Base-by-base conservation (phyloP, 768 basidiomycete species). In the Leccinum sublutescens region DNA sequence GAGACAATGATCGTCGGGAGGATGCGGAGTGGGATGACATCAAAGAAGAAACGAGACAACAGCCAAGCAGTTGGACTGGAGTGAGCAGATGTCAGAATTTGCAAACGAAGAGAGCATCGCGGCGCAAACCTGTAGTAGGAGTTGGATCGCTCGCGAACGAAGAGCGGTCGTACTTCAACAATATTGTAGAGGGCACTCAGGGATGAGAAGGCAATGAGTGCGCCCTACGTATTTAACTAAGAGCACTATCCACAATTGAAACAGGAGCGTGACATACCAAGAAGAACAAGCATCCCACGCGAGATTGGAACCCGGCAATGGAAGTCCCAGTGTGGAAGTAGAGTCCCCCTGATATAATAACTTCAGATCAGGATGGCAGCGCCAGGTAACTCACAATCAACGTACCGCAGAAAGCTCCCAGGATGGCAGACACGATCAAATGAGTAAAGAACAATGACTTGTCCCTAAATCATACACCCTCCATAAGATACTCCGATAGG, bases 201-300 rank as follows among this genome's bases (percentile, higher is more conserved):
- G 3, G 92, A 84, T 1, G 92, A 93, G 75, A 98, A 97, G 1
- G 95, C 92, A 52, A 97, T 85, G 27, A 98, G 81, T 14, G 94
- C 86, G 34, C 95, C 95, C 91, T 91, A 62, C 7, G 31, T 25
- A 17, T 36, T 51, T 36, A 54, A 43, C 55, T 66, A 15, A 66
- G 66, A 50, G 33, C 25, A 21, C 15, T 29, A 40, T 52, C 48
- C 51, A 25, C 31, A 17, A 19, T n/a, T 19, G 48, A 25, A 27
- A 12, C 12, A 51, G 27, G 25, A 31, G 17, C 50, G 36, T 36
- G 27, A 65, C 71, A 23, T 63, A 91, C 91, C 66, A 97, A 71
- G 85, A 98, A 98, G 81, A 98, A 97, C 45, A 98, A 74, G 64
- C 89, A 92, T 31, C 95, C 95, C n/a, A 98, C 82, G 31, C 95